Base-by-base conservation (phyloP, 768 basidiomycete species). In the Suillus cothurnatus region DNA sequence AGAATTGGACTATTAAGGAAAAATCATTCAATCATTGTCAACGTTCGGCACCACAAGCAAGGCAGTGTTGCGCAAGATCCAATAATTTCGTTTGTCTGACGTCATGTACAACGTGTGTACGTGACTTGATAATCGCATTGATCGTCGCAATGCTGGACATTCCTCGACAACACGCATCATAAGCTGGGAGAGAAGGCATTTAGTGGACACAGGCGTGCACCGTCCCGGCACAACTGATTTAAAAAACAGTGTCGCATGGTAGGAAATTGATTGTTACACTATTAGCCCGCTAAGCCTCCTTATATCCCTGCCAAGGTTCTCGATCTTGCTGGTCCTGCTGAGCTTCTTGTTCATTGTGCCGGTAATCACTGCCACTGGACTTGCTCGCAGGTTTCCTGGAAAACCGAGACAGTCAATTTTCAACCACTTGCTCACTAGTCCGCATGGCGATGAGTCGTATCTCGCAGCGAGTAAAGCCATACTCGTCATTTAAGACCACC, bases 11-110 rank as follows among this genome's bases (percentile, higher is more conserved):
- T 64, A 81, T 97, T 76, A 78, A n/a, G 95, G 95, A 0, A 86
- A 81, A 71, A 86, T 97, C 21, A 80, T 89, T 9, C 81, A 71
- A 86, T 97, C 21, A 80, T 89, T 9, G 85, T 93, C 52, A 92
- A 95, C 70, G 90, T 97, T 17, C 97, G 99, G 76, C 98, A 99
- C 72, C 99, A 95, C 72, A 96, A 99, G 76, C 94, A 97, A 74
- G 97, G 97, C 70, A 96, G 96, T 74, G 94, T 95, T 88, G 70
- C 6, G 5, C 60, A 14, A 53, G 26, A 31, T 31, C 34, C 23
- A 9, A n/a, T 28, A 7, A n/a, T n/a, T n/a, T 21, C 43, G 15
- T 57, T 39, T 17, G 32, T 49, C 39, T 50, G 36, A 55, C 26
- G 49, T 60, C 36, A 12, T 23, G 19, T 53, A 15, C 69, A 84